Evolutionary conservation across 2,329 filamentous ascomycete genomes (phyloP).

Genomic region (Immersiporthe knoxdaviesiana): DNA sequence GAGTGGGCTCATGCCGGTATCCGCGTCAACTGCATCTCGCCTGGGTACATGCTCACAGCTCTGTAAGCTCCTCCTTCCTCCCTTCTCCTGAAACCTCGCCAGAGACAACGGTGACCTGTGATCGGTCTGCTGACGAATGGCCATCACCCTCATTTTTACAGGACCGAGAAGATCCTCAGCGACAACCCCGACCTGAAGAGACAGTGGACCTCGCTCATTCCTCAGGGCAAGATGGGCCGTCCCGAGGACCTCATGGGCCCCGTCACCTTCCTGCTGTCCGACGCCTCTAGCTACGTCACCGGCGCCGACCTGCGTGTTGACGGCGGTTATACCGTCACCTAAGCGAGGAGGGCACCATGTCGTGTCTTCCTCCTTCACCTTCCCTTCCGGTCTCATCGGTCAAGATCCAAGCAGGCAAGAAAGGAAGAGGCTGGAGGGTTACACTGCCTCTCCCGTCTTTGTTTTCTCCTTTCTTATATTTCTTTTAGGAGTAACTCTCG

Average conservation of each 20-base stretch:
- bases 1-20: conserved; percentile 91
- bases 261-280: conserved; percentile 55
- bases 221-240: conserved; percentile 89
- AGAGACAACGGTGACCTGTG: neutral
- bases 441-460: neutral
- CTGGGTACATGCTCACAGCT: conserved; percentile 95
- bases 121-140: neutral
- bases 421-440: neutral
- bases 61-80: conserved; percentile 62
- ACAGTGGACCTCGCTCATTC: conserved; percentile 91
- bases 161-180: conserved; percentile 90
- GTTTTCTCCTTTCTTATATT: too few species aligned
- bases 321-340: conserved; percentile 85
- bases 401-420: neutral
- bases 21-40: conserved; percentile 92
- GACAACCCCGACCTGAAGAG: conserved; percentile 88
- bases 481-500: neutral
- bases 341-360: conserved; percentile 45
- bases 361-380: neutral
- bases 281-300: conserved; percentile 62
- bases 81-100: neutral
- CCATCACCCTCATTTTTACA: conserved; percentile 41
- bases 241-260: conserved; percentile 94
- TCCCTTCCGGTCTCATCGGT: neutral
- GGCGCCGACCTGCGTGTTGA: conserved; percentile 82